Evolutionary conservation across 768 basidiomycete genomes (phyloP).

Genomic region (Tricholoma hemisulphureum): DNA sequence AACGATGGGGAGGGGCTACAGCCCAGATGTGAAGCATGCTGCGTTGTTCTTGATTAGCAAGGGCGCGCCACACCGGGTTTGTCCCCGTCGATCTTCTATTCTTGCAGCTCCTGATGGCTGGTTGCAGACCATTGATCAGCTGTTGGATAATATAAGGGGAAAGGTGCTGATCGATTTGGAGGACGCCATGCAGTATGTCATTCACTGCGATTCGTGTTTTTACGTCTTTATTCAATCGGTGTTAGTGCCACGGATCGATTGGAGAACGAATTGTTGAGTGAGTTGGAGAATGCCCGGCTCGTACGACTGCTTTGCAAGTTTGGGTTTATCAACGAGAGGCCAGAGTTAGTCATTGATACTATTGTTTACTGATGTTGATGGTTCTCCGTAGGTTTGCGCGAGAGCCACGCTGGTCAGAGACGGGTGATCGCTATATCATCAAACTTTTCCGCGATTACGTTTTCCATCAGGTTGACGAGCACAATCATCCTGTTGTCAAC

Average conservation of each 20-base stretch:
- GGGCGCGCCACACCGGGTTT: conserved; percentile 61
- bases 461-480: conserved; percentile 95
- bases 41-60: conserved; percentile 77
- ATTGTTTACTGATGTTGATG: background rate
- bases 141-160: conserved; percentile 77
- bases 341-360: conserved; percentile 69
- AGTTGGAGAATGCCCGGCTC: conserved; percentile 91
- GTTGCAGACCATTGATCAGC: conserved; percentile 69
- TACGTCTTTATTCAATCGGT: background rate
- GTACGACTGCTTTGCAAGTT: conserved; percentile 90
- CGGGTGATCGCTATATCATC: conserved; percentile 96
- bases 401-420: conserved; percentile 96
- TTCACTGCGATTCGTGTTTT: background rate
- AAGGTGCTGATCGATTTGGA: conserved; percentile 78
- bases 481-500: conserved; percentile 85
- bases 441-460: conserved; percentile 98
- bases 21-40: conserved; percentile 77
- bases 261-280: conserved; percentile 80
- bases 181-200: conserved; percentile 70
- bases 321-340: conserved; percentile 98
- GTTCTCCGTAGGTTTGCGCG: conserved; percentile 73
- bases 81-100: too few relatives aligned
- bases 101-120: background rate
- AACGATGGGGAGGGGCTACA: conserved; percentile 68
- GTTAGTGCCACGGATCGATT: conserved; percentile 77